Conservation (phyloP, 2,329 filamentous ascomycete species). For the Calonectria pseudoturangicola region DNA sequence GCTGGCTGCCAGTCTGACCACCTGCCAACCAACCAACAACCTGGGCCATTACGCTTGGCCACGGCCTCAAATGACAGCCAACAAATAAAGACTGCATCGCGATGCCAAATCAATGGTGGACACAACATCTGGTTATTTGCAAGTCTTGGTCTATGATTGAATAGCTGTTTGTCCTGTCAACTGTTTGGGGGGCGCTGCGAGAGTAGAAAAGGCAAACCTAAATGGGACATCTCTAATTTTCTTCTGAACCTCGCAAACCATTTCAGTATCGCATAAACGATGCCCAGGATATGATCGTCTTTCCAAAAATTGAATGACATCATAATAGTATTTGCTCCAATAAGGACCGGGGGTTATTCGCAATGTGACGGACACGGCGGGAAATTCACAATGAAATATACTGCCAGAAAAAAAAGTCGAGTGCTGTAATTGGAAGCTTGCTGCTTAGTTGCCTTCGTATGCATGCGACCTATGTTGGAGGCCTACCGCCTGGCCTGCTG, state of each 20-base stretch:
- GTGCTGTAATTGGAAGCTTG: neutral
- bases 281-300: no score
- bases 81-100: neutral
- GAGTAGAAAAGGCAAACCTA: no score
- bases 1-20: neutral
- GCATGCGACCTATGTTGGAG: neutral
- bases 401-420: no score
- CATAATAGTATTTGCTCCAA: neutral
- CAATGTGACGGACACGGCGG: neutral
- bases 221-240: no score
- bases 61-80: constrained; percentile 2
- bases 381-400: neutral
- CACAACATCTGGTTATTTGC: neutral
- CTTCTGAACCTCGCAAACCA: no score
- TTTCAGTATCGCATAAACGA: no score
- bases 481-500: neutral
- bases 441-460: neutral
- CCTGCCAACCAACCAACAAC: constrained; percentile 14
- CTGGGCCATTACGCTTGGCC: neutral
- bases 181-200: no score
- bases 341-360: no score
- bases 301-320: neutral
- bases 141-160: neutral
- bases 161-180: no score
- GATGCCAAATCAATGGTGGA: neutral